Evolutionary conservation across 2,329 filamentous ascomycete genomes (phyloP).

Genomic region (Rhinocladiella similis): DNA sequence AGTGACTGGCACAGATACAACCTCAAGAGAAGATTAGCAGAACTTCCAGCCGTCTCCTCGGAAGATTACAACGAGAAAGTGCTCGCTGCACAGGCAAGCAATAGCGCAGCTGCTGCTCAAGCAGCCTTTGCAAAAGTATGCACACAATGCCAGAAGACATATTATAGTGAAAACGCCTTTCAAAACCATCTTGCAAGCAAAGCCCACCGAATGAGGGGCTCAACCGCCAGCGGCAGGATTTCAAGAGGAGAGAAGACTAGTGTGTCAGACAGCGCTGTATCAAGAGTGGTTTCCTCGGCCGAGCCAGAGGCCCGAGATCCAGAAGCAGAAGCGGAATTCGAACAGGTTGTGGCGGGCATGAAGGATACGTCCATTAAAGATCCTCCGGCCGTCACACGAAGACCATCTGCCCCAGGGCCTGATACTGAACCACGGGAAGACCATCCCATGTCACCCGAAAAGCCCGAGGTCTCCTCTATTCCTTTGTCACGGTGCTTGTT

Average conservation of each 20-base stretch:
- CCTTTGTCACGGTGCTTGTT: constrained; percentile 72
- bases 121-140: constrained; percentile 86
- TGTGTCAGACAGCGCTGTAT: constrained; percentile 73
- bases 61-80: constrained; percentile 97
- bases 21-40: constrained; percentile 88
- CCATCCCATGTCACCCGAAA: constrained; percentile 38
- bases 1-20: constrained; percentile 99
- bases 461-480: constrained; percentile 31
- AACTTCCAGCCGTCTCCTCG: constrained; percentile 83
- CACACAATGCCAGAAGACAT: constrained; percentile 81
- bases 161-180: constrained; percentile 95
- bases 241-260: constrained; percentile 47
- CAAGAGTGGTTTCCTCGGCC: constrained; percentile 35
- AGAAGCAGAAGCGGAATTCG: constrained; percentile 57
- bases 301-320: constrained; percentile 39
- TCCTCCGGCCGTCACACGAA: constrained; percentile 33
- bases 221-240: constrained; percentile 51
- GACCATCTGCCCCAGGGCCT: constrained; percentile 44
- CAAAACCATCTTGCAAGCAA: constrained; percentile 88
- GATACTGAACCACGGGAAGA: constrained; percentile 35
- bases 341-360: constrained; percentile 74
- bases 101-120: constrained; percentile 80
- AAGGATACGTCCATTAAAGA: background rate
- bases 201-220: constrained; percentile 73
- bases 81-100: constrained; percentile 80